phyloP scores from a whole-genome alignment of 495 filamentous ascomycete genomes.

The Elaphomyces granulatus region DNA sequence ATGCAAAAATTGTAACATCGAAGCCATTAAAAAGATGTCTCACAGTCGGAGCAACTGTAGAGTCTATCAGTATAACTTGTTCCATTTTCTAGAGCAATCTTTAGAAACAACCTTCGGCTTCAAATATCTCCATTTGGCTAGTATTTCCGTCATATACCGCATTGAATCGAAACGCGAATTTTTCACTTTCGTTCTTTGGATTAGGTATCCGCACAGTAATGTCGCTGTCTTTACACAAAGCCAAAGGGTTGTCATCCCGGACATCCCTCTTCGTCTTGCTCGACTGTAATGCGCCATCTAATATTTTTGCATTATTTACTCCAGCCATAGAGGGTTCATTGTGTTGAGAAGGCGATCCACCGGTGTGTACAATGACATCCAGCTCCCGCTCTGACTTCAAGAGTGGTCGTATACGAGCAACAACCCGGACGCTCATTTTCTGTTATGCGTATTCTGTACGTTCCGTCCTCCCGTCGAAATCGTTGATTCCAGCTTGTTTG shows the following conservation, averaged over 20 bases:
- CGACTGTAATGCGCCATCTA: too few relatives aligned
- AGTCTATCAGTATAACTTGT: slow-evolving; percentile 13
- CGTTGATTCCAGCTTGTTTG: too few relatives aligned
- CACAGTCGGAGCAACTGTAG: slow-evolving; percentile 53
- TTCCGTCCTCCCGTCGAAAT: too few relatives aligned
- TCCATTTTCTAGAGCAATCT: not conserved
- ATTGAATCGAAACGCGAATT: slow-evolving; percentile 92
- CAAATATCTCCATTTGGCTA: slow-evolving; percentile 75
- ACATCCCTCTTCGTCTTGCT: slow-evolving; percentile 18
- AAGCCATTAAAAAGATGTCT: slow-evolving; percentile 90
- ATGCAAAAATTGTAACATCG: slow-evolving; percentile 90
- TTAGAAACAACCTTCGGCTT: slow-evolving; percentile 57
- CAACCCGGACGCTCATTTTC: slow-evolving; percentile 63
- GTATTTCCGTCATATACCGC: slow-evolving; percentile 70
- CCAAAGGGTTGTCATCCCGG: slow-evolving; percentile 28
- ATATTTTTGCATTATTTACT: too few relatives aligned
- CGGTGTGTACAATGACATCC: slow-evolving; percentile 67
- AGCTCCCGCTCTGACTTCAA: slow-evolving; percentile 66
- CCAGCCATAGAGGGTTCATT: too few relatives aligned
- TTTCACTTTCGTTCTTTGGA: slow-evolving; percentile 80
- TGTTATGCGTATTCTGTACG: too few relatives aligned
- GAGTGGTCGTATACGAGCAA: slow-evolving; percentile 79
- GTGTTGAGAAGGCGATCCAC: too few relatives aligned
- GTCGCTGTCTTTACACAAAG: slow-evolving; percentile 33
- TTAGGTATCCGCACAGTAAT: slow-evolving; percentile 83